These are phyloP conservation scores for Ceriops decandra DNA, from an alignment of 345 rosid genomes.

Conservation along the genomic window DNA sequence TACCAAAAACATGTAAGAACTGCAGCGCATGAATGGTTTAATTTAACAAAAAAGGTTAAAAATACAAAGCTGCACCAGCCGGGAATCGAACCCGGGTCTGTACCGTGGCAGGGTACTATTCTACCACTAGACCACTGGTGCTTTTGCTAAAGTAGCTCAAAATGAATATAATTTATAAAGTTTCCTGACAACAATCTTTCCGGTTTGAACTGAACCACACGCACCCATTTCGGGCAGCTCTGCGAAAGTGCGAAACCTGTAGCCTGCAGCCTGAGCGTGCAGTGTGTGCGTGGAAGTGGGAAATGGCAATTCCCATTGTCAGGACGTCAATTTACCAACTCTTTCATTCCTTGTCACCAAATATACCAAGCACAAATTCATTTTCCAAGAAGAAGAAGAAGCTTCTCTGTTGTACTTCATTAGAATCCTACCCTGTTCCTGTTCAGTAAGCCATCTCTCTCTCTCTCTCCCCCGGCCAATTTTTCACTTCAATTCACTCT, in stretches of 20 bases:
- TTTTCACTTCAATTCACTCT: neutral
- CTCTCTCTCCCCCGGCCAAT: neutral
- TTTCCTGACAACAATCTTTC: accelerated
- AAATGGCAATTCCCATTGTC: constrained; percentile 56
- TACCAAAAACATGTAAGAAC: no score
- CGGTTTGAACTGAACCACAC: no score
- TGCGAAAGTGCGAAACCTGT: no score
- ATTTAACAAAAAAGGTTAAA: neutral
- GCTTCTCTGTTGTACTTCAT: constrained; percentile 36
- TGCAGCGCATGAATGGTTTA: no score
- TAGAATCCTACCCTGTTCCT: constrained; percentile 36
- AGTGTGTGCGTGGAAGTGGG: constrained; percentile 11
- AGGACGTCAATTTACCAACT: constrained; percentile 36
- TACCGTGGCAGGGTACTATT: constrained; percentile 2
- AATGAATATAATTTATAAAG: accelerated
- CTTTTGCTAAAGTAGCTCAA: accelerated
- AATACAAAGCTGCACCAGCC: constrained; percentile 8
- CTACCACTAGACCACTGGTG: constrained; percentile 13
- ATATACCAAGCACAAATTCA: constrained; percentile 1
- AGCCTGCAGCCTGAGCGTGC: no score
- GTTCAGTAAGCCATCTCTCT: constrained; percentile 32
- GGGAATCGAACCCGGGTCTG: constrained; percentile 25
- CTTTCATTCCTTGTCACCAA: constrained; percentile 14
- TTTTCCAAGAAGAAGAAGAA: constrained; percentile 23
- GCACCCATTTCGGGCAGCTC: no score